A percentile compares a stretch with the other conserved stretches of the same genome.
These are phyloP conservation scores for Quercus robur DNA, from an alignment of 306 rosid genomes.

Conservation along the genomic window DNA sequence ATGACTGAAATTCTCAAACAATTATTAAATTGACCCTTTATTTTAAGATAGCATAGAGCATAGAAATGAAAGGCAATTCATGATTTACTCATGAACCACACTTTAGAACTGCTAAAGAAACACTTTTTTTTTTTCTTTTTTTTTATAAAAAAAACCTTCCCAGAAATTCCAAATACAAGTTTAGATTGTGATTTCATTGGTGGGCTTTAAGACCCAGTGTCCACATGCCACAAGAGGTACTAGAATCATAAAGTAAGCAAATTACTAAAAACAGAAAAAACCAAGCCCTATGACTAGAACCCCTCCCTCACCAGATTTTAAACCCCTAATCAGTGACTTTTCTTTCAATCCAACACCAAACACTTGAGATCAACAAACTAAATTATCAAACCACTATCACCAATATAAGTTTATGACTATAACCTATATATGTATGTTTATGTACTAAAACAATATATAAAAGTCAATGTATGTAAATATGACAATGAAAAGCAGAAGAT, in stretches of 20 bases:
- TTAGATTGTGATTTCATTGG: too few species aligned
- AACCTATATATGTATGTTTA: background rate
- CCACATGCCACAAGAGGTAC: too few species aligned
- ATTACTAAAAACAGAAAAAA: too few species aligned
- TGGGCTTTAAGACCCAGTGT: too few species aligned
- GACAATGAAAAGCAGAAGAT: conserved; percentile 1
- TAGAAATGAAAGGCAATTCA: background rate
- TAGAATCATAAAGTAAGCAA: too few species aligned
- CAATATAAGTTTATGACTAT: conserved; percentile 5
- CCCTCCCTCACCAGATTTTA: too few species aligned
- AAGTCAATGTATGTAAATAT: background rate
- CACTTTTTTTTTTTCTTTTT: too few species aligned
- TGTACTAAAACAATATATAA: background rate
- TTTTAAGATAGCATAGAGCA: background rate
- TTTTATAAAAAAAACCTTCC: background rate
- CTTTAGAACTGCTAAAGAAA: background rate
- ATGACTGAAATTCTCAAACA: background rate
- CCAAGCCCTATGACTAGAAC: too few species aligned
- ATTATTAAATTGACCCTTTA: background rate
- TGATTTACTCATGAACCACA: background rate
- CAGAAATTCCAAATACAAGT: background rate
- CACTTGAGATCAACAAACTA: too few species aligned
- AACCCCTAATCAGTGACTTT: too few species aligned
- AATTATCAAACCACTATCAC: background rate
- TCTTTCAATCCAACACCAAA: too few species aligned